Base-by-base conservation (phyloP, 192 early-diverging fungal species). In the Gorgonomyces haynaldii region DNA sequence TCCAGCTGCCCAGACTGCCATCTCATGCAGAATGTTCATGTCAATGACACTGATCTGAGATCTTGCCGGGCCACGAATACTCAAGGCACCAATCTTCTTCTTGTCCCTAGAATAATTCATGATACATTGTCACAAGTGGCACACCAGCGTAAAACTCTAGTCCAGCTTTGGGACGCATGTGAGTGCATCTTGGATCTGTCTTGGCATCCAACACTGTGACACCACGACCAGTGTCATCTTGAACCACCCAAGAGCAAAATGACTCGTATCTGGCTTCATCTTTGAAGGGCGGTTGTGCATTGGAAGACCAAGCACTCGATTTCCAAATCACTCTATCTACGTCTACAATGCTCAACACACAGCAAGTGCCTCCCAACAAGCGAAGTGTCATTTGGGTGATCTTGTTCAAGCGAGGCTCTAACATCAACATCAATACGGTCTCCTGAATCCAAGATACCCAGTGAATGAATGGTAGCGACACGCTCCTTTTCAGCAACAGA, bases 121-220 rank as follows among this genome's bases (percentile, higher is more conserved):
- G 6, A 13, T 43, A 43, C 42, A 10, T 15, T 9, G 28, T 23
- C 6, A 49, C 19, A 19, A 49, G 13, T 13, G 46, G 46, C 8
- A 49, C 46, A 3, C 46, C 46, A n/a, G 46, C 46, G 35, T 49
- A 49, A 36, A 49, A 49, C 21, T 49, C 46, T 10, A 49, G 27
- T 6, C 46, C 46, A 16, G 32, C 23, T 20, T 49, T 49, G 8
- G 28, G 7, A 6, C 37, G 21, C 46, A 49, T 49, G 19, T 49
- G 46, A 2, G 31, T 32, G 32, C 46, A 49, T 35, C 46, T 34
- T 12, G 46, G 46, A 49, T 49, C 46, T 12, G 46, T 20, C 35
- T 49, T 49, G 4, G 46, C 46, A 37, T 49, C 46, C 32, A 49
- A 15, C 10, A 49, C 28, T 0, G 46, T 49, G 4, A 49, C 27